Percentiles rank a stretch among this genome's conserved stretches.
Conservation (phyloP, 345 rosid species). For the Corchorus capsularis region DNA sequence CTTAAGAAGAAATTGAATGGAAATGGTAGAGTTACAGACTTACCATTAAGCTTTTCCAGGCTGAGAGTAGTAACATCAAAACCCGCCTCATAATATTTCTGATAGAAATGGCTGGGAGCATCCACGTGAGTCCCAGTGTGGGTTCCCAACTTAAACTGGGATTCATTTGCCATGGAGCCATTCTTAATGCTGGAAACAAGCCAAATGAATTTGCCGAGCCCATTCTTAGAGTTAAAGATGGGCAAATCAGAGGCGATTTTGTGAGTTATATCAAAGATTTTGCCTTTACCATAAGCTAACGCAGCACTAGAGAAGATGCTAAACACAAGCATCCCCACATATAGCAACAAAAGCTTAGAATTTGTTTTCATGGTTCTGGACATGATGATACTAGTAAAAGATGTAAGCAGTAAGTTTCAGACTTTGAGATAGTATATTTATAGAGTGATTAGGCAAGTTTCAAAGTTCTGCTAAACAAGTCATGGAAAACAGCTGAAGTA, state of each 20-base stretch:
- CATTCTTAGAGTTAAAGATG: conserved; percentile 32
- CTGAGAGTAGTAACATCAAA: too few relatives aligned
- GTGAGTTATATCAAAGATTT: conserved; percentile 52
- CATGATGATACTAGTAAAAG: background rate
- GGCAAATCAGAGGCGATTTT: conserved; percentile 36
- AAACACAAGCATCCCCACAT: background rate
- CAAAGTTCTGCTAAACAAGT: too few relatives aligned
- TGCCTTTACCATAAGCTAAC: conserved; percentile 23
- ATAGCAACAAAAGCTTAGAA: background rate
- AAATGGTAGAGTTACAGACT: too few relatives aligned
- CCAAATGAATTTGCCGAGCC: conserved; percentile 45
- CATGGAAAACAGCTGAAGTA: too few relatives aligned
- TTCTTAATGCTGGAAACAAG: conserved; percentile 47
- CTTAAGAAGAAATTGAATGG: background rate
- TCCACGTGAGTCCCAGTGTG: conserved; percentile 64
- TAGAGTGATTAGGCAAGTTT: too few relatives aligned
- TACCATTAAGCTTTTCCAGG: too few relatives aligned
- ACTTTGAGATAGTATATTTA: background rate
- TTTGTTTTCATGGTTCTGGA: background rate
- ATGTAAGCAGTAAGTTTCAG: background rate
- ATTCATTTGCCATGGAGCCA: conserved; percentile 37
- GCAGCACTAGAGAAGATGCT: background rate
- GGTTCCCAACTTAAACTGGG: conserved; percentile 37
- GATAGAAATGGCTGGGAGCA: too few relatives aligned
- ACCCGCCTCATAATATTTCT: too few relatives aligned